Evolutionary conservation across 2,329 filamentous ascomycete genomes (phyloP).

Genomic region (Verticillium tricorpus): DNA sequence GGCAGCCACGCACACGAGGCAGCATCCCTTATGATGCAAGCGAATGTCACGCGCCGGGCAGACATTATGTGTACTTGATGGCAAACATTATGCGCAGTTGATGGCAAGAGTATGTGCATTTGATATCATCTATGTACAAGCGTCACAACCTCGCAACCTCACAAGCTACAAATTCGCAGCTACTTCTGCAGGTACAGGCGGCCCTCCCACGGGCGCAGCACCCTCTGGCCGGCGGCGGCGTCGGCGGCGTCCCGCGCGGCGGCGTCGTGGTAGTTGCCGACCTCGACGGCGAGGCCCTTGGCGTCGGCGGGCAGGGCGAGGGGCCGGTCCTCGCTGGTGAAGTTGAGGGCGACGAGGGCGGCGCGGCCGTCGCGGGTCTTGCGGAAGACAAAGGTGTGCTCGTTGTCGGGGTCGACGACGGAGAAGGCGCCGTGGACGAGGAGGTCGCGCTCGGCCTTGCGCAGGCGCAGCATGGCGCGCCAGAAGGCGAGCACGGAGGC

Average conservation of each 20-base stretch:
- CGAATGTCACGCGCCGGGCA: no score
- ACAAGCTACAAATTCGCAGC: not conserved
- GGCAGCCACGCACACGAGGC: no score
- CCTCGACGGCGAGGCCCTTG: slow-evolving; percentile 13
- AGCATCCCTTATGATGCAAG: no score
- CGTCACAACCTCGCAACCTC: not conserved
- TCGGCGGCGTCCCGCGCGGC: slow-evolving; percentile 6
- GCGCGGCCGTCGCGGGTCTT: slow-evolving; percentile 27
- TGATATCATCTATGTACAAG: slow-evolving; percentile 8
- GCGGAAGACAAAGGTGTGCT: slow-evolving; percentile 38
- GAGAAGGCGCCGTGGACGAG: slow-evolving; percentile 60
- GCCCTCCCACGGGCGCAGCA: slow-evolving; percentile 28
- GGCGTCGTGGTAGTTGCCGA: slow-evolving; percentile 26
- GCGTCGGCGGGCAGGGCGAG: slow-evolving; percentile 14
- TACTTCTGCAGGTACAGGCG: slow-evolving; percentile 22
- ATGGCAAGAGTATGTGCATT: not conserved
- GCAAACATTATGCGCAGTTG: no score
- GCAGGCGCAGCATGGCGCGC: slow-evolving; percentile 47
- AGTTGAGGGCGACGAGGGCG: slow-evolving; percentile 31
- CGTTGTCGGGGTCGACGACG: slow-evolving; percentile 41
- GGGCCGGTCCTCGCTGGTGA: slow-evolving; percentile 27
- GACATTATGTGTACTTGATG: not conserved
- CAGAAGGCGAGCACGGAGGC: slow-evolving; percentile 57
- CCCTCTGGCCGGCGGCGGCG: not conserved
- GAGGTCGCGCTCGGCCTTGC: slow-evolving; percentile 51